These are phyloP conservation scores for Salix suchowensis DNA, from an alignment of 345 rosid species.

Conservation along the genomic window DNA sequence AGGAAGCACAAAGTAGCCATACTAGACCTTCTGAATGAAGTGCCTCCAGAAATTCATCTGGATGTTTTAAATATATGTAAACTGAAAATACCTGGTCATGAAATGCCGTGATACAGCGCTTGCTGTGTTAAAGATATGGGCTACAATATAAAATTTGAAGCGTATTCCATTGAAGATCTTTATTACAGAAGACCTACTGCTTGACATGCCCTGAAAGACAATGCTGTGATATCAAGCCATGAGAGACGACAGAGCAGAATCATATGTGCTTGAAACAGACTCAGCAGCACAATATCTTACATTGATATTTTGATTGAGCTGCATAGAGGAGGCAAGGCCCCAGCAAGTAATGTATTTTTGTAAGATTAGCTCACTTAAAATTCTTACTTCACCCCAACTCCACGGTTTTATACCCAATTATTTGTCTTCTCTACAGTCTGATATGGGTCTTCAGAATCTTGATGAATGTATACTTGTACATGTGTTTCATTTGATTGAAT, in stretches of 20 bases:
- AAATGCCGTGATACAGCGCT: not conserved
- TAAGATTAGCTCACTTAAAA: not conserved
- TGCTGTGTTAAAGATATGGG: not conserved
- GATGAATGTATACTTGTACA: slow-evolving; percentile 40
- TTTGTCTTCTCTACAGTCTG: not conserved
- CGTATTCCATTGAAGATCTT: not conserved
- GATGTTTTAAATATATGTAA: slow-evolving; percentile 45
- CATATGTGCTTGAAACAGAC: not conserved
- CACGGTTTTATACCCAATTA: not conserved
- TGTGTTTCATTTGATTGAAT: slow-evolving; percentile 4
- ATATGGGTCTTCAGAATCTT: not conserved
- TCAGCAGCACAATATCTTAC: not conserved
- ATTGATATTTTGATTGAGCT: not conserved
- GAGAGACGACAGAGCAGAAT: not conserved
- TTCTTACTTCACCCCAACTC: slow-evolving; percentile 1
- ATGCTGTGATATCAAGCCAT: not conserved
- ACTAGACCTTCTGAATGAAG: slow-evolving; percentile 52
- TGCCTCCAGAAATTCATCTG: slow-evolving; percentile 46
- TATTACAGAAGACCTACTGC: not conserved
- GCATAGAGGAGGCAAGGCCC: slow-evolving; percentile 8
- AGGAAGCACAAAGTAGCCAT: slow-evolving; percentile 52
- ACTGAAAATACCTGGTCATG: slow-evolving; percentile 28
- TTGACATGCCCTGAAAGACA: not conserved
- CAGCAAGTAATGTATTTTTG: not conserved
- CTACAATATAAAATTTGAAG: slow-evolving; percentile 1